Evolutionary conservation across 2,329 filamentous ascomycete species (phyloP).

Genomic region (Sporothrix inflata): DNA sequence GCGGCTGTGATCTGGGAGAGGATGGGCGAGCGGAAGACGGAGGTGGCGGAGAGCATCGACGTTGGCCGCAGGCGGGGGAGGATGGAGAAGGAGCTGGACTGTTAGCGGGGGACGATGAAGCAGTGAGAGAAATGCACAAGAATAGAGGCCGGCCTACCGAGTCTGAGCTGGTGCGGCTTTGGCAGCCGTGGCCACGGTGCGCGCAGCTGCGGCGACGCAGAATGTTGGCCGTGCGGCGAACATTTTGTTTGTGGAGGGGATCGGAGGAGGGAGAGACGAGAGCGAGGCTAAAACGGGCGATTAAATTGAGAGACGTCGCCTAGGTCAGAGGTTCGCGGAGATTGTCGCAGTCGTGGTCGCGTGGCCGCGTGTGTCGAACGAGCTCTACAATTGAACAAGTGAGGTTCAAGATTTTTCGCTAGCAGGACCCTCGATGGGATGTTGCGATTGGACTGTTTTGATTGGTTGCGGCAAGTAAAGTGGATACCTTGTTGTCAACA

Average conservation of each 20-base stretch:
- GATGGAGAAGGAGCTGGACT: conserved; percentile 39
- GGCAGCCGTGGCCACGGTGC: background rate
- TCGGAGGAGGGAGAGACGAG: background rate
- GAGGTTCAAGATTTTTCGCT: conserved; percentile 22
- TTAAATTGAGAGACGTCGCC: background rate
- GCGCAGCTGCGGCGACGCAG: conserved; percentile 13
- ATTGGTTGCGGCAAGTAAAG: conserved; percentile 15
- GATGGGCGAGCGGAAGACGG: conserved; percentile 29
- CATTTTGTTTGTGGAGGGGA: conserved; percentile 12
- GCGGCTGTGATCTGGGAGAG: conserved; percentile 12
- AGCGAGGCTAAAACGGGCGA: background rate
- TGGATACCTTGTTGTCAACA: background rate
- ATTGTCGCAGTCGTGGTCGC: conserved; percentile 10
- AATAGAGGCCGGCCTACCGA: conserved; percentile 7
- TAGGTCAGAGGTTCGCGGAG: background rate
- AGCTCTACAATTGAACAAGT: background rate
- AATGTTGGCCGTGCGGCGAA: conserved; percentile 23
- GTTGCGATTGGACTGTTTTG: conserved; percentile 10
- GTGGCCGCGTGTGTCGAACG: background rate
- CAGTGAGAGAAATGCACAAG: background rate
- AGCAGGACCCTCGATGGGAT: conserved; percentile 10
- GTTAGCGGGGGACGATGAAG: background rate
- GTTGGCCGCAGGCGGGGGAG: conserved; percentile 33
- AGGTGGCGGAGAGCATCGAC: conserved; percentile 25
- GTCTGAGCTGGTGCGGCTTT: conserved; percentile 20